These are phyloP conservation scores for Priceomyces carsonii DNA, from an alignment of 805 yeast species.

Conservation along the genomic window DNA sequence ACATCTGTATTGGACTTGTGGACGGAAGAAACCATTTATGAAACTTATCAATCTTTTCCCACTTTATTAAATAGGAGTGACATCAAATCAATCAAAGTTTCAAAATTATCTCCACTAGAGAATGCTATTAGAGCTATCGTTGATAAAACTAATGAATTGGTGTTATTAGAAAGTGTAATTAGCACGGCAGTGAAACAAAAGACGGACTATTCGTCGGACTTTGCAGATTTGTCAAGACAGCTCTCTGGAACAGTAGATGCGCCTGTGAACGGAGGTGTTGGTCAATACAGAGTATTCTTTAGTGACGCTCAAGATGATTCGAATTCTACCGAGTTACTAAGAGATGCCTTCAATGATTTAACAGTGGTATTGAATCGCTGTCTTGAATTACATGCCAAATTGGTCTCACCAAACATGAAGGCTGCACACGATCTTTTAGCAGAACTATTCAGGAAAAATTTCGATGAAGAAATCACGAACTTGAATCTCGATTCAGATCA, in stretches of 20 bases:
- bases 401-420: conserved; percentile 56
- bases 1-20: conserved; percentile 73
- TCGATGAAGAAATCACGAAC: conserved; percentile 58
- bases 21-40: conserved; percentile 86
- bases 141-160: conserved; percentile 70
- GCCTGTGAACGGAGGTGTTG: conserved; percentile 91
- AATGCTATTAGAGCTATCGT: conserved; percentile 73
- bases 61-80: conserved; percentile 85
- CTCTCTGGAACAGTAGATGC: conserved; percentile 86
- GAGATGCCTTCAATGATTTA: conserved; percentile 64
- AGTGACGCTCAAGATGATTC: conserved; percentile 11
- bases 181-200: conserved; percentile 53
- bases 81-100: conserved; percentile 48
- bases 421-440: conserved; percentile 69
- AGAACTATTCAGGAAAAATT: conserved; percentile 64
- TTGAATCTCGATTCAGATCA: conserved; percentile 39
- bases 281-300: conserved; percentile 74
- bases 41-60: conserved; percentile 77
- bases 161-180: conserved; percentile 63
- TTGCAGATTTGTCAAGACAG: conserved; percentile 67
- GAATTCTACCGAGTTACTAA: conserved; percentile 35
- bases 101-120: conserved; percentile 77
- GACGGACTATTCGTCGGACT: conserved; percentile 47
- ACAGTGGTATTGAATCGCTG: conserved; percentile 65
- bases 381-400: conserved; percentile 64